Evolutionary conservation across 2,329 filamentous ascomycete genomes (phyloP), one percentile per base, ranked within the genome.

Genomic region (Bisporella sp.): DNA sequence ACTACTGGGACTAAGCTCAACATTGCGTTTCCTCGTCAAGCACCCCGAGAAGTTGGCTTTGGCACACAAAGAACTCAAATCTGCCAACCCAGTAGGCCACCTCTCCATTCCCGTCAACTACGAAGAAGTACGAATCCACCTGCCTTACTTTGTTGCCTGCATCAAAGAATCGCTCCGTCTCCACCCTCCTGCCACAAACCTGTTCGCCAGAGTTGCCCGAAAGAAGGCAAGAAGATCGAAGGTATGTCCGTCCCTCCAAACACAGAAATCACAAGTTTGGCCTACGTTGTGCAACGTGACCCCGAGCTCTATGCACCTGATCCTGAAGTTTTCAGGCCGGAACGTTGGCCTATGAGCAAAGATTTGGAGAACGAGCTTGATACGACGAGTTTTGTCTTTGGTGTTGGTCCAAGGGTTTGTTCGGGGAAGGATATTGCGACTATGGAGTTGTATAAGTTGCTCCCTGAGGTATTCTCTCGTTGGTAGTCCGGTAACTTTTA

Each of bases 281-380:
- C 74, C 2, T 78, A 76, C 68, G 76, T 77, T 2, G 58, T 81
- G 48, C 74, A 78, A 45, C 66, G 77, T 0, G 73, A 78, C 53
- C 66, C 60, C 40, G 62, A 62, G 0, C 66, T 73, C 0, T 82
- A 78, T 60, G 77, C 76, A 1, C 52, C 64, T 0, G 77, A 81
- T 41, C 72, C 76, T 1, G 73, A 79, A 28, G 61, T 67, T 5
- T 82, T 71, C 49, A 65, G 76, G 6, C 78, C 78, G 0, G 77
- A 79, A 61, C 61, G 78, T 33, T 82, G 78, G 78, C 55, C 80
- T 35, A 57, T 51, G 28, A 39, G 21, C 31, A 12, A n/a, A 1
- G 52, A 45, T 4, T 45, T 41, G 13, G 40, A 32, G 7, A 31
- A 29, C 1, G 53, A 53, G 41, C 49, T 57, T 33, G 52, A 60